These are phyloP conservation scores for Suillus weaverae DNA, from an alignment of 768 basidiomycete genomes.

Conservation along the genomic window DNA sequence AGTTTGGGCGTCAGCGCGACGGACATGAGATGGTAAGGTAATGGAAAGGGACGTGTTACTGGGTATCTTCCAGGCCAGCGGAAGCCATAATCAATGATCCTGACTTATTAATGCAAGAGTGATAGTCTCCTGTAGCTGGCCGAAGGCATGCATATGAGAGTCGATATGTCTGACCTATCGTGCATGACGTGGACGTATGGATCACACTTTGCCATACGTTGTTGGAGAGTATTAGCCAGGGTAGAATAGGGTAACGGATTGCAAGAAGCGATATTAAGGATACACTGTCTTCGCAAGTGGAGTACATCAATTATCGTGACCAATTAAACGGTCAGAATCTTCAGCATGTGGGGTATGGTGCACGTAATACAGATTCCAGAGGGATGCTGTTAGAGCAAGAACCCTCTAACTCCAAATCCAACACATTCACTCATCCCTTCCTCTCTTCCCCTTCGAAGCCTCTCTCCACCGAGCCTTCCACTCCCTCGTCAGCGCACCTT, in stretches of 20 bases:
- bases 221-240: not conserved
- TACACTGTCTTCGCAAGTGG: not conserved
- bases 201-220: not conserved
- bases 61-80: not conserved
- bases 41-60: constrained; percentile 17
- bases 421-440: constrained; percentile 40
- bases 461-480: constrained; percentile 81
- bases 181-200: not conserved
- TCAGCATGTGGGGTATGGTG: not conserved
- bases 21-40: constrained; percentile 15
- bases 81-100: not conserved
- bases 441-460: constrained; percentile 62
- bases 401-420: not conserved
- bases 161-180: not conserved
- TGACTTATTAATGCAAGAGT: not conserved
- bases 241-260: not conserved
- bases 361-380: not conserved
- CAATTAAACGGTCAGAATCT: not conserved
- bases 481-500: constrained; percentile 64
- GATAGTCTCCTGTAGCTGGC: constrained; percentile 7
- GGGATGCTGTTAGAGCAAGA: not conserved
- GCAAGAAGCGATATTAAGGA: not conserved
- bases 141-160: not conserved
- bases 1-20: constrained; percentile 7
- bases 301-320: not conserved